Evolutionary conservation across 2,329 filamentous ascomycete species (phyloP), one percentile per base, ranked within the genome.

Genomic region (Emericellopsis cladophorae): DNA sequence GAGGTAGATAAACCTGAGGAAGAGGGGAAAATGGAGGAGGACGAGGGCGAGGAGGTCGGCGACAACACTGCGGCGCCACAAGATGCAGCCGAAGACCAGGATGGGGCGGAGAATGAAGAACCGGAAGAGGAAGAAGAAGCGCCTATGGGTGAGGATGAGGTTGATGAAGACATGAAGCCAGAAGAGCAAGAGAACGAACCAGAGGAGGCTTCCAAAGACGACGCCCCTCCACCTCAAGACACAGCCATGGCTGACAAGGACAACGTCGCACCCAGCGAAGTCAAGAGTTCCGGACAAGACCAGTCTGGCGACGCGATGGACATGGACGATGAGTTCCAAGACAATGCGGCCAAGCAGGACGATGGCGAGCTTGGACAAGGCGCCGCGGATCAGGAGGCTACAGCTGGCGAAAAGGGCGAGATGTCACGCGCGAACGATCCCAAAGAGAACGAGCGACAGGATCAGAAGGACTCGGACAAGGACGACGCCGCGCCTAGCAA

Each of bases 331-430:
- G 68, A 76, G 34, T 70, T 76, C 33, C 65, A 76, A 48, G 68
- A 67, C 45, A 75, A 78, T 39, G 69, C 71, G 32, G 70, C 79
- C 3, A 75, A 84, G 50, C 72, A 73, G 45, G 78, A 85, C 16
- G 71, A 78, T 41, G 81, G 81, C 14, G 72, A 79, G 18, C 69
- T 77, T 56, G 79, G 79, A 42, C 77, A 84, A 21, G 69, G 74
- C 10, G 69, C 74, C 1, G 74, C 79, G 6, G 74, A 84, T 38
- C 67, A 82, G 47, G 71, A 82, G 44, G 72, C 74, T 22, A 72
- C 72, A 4, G 66, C 74, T 22, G 76, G 77, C n/a, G 74, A 78
- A 51, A 74, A 83, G 48, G 81, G 79, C 11, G 65, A 61, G 7
- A 59, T 67, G 15, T 70, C 72, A 2, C 59, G 65, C 4, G 42